Percentiles rank a stretch among this genome's conserved stretches.
Conservation (phyloP, 2,329 filamentous ascomycete species). For the Pochonia chlamydosporia region DNA sequence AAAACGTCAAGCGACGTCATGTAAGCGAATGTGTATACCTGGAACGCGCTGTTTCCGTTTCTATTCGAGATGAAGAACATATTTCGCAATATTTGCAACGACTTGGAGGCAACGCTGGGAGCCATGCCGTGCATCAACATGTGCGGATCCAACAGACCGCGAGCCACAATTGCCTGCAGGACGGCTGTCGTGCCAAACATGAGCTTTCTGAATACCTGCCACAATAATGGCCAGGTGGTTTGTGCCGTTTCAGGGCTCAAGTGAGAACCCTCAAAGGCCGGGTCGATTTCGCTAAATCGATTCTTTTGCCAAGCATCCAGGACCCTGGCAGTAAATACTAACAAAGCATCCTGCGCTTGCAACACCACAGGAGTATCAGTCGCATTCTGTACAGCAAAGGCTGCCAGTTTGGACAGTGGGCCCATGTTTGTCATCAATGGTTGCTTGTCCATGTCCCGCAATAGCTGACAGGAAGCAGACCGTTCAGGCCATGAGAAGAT, state of each 20-base stretch:
- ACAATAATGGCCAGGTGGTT: slow-evolving; percentile 64
- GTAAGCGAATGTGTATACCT: slow-evolving; percentile 80
- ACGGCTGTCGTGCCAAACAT: slow-evolving; percentile 72
- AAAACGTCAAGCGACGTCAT: slow-evolving; percentile 78
- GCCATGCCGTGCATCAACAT: slow-evolving; percentile 42
- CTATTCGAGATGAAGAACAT: slow-evolving; percentile 77
- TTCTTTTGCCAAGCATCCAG: slow-evolving; percentile 69
- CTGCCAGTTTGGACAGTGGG: slow-evolving; percentile 58
- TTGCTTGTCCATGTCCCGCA: slow-evolving; percentile 52
- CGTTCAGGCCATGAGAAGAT: slow-evolving; percentile 57
- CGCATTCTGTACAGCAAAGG: slow-evolving; percentile 56
- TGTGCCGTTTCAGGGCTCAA: slow-evolving; percentile 61
- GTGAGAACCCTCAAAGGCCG: slow-evolving; percentile 55
- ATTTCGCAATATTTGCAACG: slow-evolving; percentile 68
- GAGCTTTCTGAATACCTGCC: slow-evolving; percentile 68
- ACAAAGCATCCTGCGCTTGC: slow-evolving; percentile 52
- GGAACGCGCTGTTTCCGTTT: slow-evolving; percentile 67
- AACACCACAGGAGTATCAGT: slow-evolving; percentile 39
- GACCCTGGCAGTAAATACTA: slow-evolving; percentile 60
- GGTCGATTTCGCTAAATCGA: slow-evolving; percentile 67
- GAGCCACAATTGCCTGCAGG: slow-evolving; percentile 66
- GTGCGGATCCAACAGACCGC: slow-evolving; percentile 47
- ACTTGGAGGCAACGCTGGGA: slow-evolving; percentile 62
- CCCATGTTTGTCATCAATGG: slow-evolving; percentile 64
- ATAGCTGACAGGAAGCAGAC: slow-evolving; percentile 54